Conservation (phyloP, 2,329 filamentous ascomycete species). For the Aspergillus novoparasiticus region DNA sequence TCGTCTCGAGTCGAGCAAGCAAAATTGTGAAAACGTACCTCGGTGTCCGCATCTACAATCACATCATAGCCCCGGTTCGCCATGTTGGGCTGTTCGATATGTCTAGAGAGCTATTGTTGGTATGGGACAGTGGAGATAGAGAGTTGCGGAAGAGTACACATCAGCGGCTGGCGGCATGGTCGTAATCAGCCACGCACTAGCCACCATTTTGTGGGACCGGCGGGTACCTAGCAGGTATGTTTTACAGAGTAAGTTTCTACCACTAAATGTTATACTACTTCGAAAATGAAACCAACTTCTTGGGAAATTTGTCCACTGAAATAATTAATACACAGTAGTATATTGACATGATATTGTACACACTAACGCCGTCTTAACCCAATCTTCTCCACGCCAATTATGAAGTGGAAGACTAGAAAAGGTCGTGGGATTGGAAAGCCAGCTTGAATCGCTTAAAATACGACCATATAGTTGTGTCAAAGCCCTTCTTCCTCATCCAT, state of each 20-base stretch:
- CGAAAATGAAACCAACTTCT: background rate
- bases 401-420: conserved; percentile 10
- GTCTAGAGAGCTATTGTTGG: conserved; percentile 18
- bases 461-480: conserved; percentile 38
- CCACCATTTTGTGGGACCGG: conserved; percentile 22
- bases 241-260: no score
- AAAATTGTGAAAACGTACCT: conserved; percentile 57
- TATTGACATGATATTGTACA: background rate
- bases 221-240: background rate
- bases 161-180: conserved; percentile 27
- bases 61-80: conserved; percentile 92
- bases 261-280: no score
- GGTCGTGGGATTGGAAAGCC: conserved; percentile 23
- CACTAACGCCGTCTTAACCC: background rate
- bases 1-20: background rate
- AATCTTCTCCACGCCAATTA: background rate
- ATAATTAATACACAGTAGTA: background rate
- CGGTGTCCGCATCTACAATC: conserved; percentile 94
- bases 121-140: conserved; percentile 2
- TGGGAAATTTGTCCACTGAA: background rate
- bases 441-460: conserved; percentile 33
- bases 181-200: conserved; percentile 32
- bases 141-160: conserved; percentile 35
- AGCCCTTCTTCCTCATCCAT: conserved; percentile 59
- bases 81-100: conserved; percentile 54